Evolutionary conservation across 805 yeast genomes (phyloP).

Genomic region (Lachancea mirantina): DNA sequence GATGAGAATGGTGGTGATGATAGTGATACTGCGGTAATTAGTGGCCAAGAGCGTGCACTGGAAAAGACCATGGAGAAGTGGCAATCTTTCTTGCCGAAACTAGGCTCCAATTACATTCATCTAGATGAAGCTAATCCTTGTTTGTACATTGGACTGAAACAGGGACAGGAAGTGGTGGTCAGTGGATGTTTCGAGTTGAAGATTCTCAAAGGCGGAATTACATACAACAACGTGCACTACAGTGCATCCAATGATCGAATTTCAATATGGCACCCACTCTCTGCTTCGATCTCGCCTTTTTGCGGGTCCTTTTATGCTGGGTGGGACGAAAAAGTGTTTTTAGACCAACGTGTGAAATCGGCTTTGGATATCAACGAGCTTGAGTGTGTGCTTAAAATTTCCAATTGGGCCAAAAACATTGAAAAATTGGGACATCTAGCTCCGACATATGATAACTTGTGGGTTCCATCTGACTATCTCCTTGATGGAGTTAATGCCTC

Average conservation of each 20-base stretch:
- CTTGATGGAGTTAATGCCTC: background rate
- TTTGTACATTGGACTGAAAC: constrained; percentile 18
- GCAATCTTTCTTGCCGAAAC: background rate
- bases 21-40: too few species aligned
- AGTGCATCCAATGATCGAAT: constrained; percentile 19
- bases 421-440: constrained; percentile 12
- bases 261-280: constrained; percentile 26
- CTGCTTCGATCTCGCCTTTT: constrained; percentile 24
- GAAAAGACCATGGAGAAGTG: too few species aligned
- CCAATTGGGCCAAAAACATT: constrained; percentile 14
- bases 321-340: constrained; percentile 22
- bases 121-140: constrained; percentile 8
- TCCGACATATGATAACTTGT: constrained; percentile 18
- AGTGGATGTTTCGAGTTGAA: constrained; percentile 25
- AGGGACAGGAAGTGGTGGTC: constrained; percentile 20
- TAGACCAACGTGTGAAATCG: constrained; percentile 9
- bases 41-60: too few species aligned
- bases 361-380: constrained; percentile 7
- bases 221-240: constrained; percentile 27
- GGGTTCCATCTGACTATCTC: constrained; percentile 16
- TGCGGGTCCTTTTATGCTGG: constrained; percentile 28
- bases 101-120: constrained; percentile 4
- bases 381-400: constrained; percentile 21
- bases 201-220: constrained; percentile 29
- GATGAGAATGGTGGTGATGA: too few species aligned